These are phyloP conservation scores for Solanum appendiculatum DNA, from an alignment of 257 asterid genomes.

Conservation along the genomic window DNA sequence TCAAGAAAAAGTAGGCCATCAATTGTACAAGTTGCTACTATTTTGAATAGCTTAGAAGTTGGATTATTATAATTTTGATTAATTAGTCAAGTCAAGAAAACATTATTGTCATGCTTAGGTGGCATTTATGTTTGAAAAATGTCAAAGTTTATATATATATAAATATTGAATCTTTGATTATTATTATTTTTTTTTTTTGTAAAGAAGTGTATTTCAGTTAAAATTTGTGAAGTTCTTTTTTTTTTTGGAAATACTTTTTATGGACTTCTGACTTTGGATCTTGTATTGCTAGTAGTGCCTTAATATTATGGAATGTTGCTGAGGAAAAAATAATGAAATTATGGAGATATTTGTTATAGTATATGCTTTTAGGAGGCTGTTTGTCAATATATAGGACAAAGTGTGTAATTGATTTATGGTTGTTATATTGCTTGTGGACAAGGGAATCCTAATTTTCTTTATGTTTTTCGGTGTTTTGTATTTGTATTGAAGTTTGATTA, in stretches of 20 bases:
- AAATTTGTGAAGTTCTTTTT: too few species aligned
- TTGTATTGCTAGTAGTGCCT: not conserved
- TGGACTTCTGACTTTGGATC: not conserved
- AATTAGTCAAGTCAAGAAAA: not conserved
- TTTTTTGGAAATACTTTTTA: not conserved
- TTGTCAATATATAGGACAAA: not conserved
- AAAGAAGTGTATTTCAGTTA: not conserved
- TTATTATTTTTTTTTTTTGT: not conserved
- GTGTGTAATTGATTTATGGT: not conserved
- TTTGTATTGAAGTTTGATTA: not conserved
- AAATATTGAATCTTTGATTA: not conserved
- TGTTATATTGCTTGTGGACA: not conserved
- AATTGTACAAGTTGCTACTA: conserved; percentile 44
- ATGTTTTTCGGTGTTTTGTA: not conserved
- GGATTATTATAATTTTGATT: conserved; percentile 8
- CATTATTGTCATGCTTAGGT: not conserved
- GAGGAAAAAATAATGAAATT: too few species aligned
- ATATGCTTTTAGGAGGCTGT: too few species aligned
- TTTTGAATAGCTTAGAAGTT: conserved; percentile 43
- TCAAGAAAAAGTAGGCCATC: conserved; percentile 49
- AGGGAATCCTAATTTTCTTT: not conserved
- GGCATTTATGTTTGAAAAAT: not conserved
- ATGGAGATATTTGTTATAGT: not conserved
- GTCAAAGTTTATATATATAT: not conserved
- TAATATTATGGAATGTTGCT: not conserved